These are phyloP conservation scores for Pouteria campechiana DNA, from an alignment of 179 eudicot species.

Conservation along the genomic window DNA sequence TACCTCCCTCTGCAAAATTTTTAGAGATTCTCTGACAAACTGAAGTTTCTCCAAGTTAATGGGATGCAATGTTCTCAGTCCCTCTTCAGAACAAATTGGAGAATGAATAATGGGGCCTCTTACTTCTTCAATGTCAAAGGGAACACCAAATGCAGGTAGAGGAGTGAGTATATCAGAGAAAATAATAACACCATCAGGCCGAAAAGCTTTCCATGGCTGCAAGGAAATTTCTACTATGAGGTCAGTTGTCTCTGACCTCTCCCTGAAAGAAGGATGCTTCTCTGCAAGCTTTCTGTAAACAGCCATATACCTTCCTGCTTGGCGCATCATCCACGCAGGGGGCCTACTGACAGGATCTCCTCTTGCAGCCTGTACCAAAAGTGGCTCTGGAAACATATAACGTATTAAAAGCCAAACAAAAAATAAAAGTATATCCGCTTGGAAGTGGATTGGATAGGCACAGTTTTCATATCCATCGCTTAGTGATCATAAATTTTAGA, in stretches of 20 bases:
- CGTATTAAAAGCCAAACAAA: background rate
- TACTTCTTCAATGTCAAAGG: constrained; percentile 94
- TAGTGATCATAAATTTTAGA: too few relatives aligned
- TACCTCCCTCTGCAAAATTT: constrained; percentile 75
- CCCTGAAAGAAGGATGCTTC: constrained; percentile 90
- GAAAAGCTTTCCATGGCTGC: constrained; percentile 99
- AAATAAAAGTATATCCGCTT: background rate
- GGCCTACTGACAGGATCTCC: constrained; percentile 67
- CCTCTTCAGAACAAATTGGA: constrained; percentile 76
- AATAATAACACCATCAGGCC: constrained; percentile 89
- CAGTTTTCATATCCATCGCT: too few relatives aligned
- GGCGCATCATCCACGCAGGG: constrained; percentile 99
- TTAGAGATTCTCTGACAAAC: constrained; percentile 82
- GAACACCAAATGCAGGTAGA: constrained; percentile 94
- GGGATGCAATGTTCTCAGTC: constrained; percentile 62
- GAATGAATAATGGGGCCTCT: constrained; percentile 92
- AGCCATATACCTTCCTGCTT: constrained; percentile 99
- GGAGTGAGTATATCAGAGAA: constrained; percentile 98
- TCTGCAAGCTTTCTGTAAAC: constrained; percentile 93
- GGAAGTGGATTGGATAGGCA: background rate
- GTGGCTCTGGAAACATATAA: constrained; percentile 42
- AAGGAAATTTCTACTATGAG: constrained; percentile 97
- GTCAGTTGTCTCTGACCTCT: constrained; percentile 97
- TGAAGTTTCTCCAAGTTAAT: constrained; percentile 75
- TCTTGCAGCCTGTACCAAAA: constrained; percentile 79